Evolutionary conservation across 805 yeast genomes (phyloP), one percentile per base, ranked within the genome.

Genomic region (Zygoascus tannicola): DNA sequence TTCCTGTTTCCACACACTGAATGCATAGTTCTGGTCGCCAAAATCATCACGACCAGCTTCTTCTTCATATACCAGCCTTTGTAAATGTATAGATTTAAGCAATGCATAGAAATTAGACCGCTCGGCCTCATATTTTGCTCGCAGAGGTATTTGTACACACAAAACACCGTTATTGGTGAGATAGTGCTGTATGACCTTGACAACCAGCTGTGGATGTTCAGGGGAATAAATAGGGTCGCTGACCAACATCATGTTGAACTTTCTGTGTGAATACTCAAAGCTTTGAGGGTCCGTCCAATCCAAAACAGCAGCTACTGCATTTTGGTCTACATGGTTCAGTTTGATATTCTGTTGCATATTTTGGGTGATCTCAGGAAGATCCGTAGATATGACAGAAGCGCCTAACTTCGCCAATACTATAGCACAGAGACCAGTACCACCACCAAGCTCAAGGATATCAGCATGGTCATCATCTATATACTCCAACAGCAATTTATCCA

Each of bases 361-460:
- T 0, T 76, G 75, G 0, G 82, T 70, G 35, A 90, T 88, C 40
- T 80, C 92, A 0, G 78, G 78, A 40, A 92, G 65, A 59, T 90
- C 98, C 0, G 97, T 88, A 20, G 86, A 59, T 10, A 63, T 55
- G 1, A 80, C 65, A 0, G 62, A 52, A 48, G 58, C 62, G 0
- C 86, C 86, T 4, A 80, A 54, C 5, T 68, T 45, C 0, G 74
- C 75, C 44, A 84, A 70, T 0, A 80, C 70, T 30, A 92, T 81
- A 0, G 97, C 97, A 2, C 80, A 81, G 14, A 90, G 67, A 0
- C 98, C 98, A 0, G 98, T 92, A 0, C 98, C 98, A 0, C 97
- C 71, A 0, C 98, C 98, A n/a, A 92, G 65, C 55, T 90, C 98
- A 40, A 57, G 53, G 14, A 52, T 51, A 3, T 64, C 59, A 8